Evolutionary conservation across 176 grass and related monocot species (phyloP).

Genomic region (Oryza punctata): DNA sequence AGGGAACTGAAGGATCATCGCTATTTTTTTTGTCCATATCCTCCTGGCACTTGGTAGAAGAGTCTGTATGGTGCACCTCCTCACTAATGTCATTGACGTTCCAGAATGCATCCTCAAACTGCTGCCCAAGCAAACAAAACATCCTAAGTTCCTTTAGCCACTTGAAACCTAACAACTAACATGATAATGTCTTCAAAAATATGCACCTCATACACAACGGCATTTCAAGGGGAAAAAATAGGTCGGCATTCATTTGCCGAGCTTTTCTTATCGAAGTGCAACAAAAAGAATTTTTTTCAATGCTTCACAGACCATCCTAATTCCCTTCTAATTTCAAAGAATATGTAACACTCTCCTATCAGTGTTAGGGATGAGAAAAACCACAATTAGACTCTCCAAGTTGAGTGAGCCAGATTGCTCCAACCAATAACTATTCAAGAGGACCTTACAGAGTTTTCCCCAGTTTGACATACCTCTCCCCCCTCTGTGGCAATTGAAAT

Average conservation of each 20-base stretch:
- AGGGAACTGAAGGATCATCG: conserved; percentile 51
- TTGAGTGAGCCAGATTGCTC: background rate
- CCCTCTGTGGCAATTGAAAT: conserved; percentile 31
- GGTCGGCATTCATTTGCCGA: background rate
- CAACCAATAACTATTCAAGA: background rate
- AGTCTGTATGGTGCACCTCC: conserved; percentile 6
- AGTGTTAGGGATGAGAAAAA: background rate
- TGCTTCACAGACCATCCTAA: conserved; percentile 11
- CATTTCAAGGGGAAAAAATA: conserved; percentile 26
- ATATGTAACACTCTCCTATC: background rate
- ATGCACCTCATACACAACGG: conserved; percentile 1
- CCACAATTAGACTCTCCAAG: background rate
- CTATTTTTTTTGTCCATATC: conserved; percentile 22
- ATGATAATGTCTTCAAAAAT: background rate
- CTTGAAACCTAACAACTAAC: background rate
- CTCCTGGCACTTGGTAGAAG: conserved; percentile 33
- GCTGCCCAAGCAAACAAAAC: conserved; percentile 25
- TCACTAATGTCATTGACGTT: conserved; percentile 33
- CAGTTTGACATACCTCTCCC: conserved; percentile 32
- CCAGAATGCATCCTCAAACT: conserved; percentile 52
- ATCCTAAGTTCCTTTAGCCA: conserved; percentile 23
- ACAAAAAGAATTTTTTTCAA: conserved; percentile 3
- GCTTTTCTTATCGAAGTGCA: background rate
- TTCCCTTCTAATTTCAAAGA: conserved; percentile 7
- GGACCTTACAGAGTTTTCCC: background rate